Conservation (phyloP, 139 green algal genomes). For the Mesotaenium endlicherianum region DNA sequence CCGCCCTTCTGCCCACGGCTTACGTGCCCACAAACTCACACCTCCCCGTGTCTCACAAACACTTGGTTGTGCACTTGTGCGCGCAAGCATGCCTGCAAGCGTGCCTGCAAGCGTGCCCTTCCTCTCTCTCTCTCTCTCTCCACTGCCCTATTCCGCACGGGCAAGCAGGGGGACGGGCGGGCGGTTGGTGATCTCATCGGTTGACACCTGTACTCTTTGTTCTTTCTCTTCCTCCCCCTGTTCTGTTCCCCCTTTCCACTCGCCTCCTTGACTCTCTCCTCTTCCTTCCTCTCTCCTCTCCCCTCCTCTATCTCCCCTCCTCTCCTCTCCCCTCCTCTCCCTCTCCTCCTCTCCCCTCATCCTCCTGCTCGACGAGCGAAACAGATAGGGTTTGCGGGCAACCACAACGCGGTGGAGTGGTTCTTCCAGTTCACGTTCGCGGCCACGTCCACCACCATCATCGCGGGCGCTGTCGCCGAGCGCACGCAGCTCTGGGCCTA, state of each 20-base stretch:
- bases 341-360: neutral
- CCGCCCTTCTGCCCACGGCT: too few relatives aligned
- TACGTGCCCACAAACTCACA: too few relatives aligned
- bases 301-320: neutral
- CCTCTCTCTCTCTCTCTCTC: neutral
- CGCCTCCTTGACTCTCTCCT: neutral
- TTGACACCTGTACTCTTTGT: too few relatives aligned
- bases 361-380: neutral
- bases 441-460: slow-evolving; percentile 55
- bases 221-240: neutral
- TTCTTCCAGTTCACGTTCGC: slow-evolving; percentile 58
- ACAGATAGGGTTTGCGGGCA: neutral
- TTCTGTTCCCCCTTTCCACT: neutral
- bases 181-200: too few relatives aligned
- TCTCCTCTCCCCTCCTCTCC: neutral
- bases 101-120: neutral
- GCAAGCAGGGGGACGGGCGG: neutral
- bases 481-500: slow-evolving; percentile 53
- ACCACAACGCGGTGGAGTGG: slow-evolving; percentile 19
- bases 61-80: too few relatives aligned
- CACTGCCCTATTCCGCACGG: neutral
- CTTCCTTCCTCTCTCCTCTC: neutral
- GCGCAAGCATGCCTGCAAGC: too few relatives aligned
- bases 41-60: too few relatives aligned
- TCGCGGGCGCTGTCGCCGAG: slow-evolving; percentile 63